Conservation (phyloP, 2,329 filamentous ascomycete genomes). For the Colletotrichum sp. region DNA sequence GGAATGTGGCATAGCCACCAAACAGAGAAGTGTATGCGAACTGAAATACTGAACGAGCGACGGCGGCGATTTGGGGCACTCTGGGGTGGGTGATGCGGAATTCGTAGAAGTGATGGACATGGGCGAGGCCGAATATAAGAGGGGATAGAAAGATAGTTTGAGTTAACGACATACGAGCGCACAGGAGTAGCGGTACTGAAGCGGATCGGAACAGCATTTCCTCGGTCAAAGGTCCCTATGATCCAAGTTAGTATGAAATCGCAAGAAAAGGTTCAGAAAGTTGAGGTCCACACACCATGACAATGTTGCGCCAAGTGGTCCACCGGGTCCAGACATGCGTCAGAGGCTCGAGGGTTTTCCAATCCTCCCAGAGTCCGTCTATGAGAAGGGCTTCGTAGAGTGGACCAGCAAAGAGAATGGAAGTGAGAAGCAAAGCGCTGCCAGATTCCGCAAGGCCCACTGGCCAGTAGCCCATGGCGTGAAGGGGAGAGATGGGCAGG, state of each 20-base stretch:
- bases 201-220: slow-evolving; percentile 92
- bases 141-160: slow-evolving; percentile 82
- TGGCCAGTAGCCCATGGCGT: slow-evolving; percentile 83
- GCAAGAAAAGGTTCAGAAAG: background rate
- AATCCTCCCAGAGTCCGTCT: slow-evolving; percentile 72
- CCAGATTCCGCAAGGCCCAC: slow-evolving; percentile 67
- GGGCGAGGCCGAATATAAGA: slow-evolving; percentile 89
- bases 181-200: slow-evolving; percentile 80
- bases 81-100: slow-evolving; percentile 82
- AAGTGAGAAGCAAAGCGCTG: slow-evolving; percentile 72
- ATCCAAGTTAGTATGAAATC: background rate
- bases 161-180: slow-evolving; percentile 62
- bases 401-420: slow-evolving; percentile 81
- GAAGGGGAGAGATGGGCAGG: slow-evolving; percentile 61
- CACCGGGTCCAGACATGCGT: slow-evolving; percentile 71
- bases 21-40: slow-evolving; percentile 92
- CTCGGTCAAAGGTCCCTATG: slow-evolving; percentile 85
- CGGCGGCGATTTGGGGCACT: slow-evolving; percentile 64
- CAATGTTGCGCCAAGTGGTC: slow-evolving; percentile 85
- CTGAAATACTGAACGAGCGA: slow-evolving; percentile 80
- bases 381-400: slow-evolving; percentile 81
- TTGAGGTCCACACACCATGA: slow-evolving; percentile 62
- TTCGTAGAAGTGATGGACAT: slow-evolving; percentile 96
- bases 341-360: slow-evolving; percentile 61
- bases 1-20: slow-evolving; percentile 89